Base-by-base conservation (phyloP, 768 basidiomycete genomes). In the Sporobolomyces pararoseus region DNA sequence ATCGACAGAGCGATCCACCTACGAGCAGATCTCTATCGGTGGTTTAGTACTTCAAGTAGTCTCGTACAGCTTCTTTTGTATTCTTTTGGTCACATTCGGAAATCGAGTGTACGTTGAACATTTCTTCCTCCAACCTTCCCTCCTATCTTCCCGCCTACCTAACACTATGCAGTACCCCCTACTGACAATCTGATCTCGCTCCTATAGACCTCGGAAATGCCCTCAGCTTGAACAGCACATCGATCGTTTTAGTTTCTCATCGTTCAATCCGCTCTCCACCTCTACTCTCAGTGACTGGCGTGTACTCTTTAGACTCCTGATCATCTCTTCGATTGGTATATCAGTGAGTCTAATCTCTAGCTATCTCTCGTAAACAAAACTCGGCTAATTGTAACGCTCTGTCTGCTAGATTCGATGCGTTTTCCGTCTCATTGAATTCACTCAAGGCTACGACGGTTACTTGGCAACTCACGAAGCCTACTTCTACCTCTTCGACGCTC, bases 401-500 rank as follows among this genome's bases (percentile, higher is more conserved):
- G 10, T 42, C 39, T 17, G 39, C 10, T 34, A 66, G 65, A 27
- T 63, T 25, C 70, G 74, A 6, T 66, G 51, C 57, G n/a, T 47
- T 12, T 75, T 72, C 68, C 59, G 74, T 1, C 29, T 64, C n/a
- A 29, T 70, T 39, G 74, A 75, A 55, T 71, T 60, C 29, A 9
- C 39, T 5, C 31, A 65, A 49, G 68, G 68, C 12, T 70, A 64
- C 63, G 37, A 55, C 34, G 62, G 63, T 14, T 65, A 69, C 58
- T 39, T 73, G 7, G 31, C 51, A 14, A 61, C 57, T 7, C 60
- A 62, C 44, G 71, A 73, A 29, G 51, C 31, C 14, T 74, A 68
- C 64, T 72, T 75, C 60, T 75, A 72, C 60, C 1, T 35, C 46
- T 63, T 72, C 46, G 74, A 75, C 65, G 68, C 67, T 23, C 54